Conservation (phyloP, 2,329 filamentous ascomycete genomes). For the Colletotrichum zoysiae region DNA sequence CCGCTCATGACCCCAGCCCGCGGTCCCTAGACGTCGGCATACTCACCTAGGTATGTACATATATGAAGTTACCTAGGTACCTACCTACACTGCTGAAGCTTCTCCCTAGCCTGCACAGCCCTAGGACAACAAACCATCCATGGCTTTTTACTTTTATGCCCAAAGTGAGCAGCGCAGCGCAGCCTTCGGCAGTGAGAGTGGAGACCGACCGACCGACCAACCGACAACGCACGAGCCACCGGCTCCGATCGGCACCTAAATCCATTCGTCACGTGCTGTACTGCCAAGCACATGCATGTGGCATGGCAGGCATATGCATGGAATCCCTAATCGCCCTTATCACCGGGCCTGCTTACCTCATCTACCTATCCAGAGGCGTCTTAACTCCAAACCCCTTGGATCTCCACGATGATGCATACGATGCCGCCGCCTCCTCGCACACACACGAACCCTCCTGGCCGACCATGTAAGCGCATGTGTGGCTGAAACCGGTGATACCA, state of each 20-base stretch:
- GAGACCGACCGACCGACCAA: background rate
- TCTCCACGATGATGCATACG: background rate
- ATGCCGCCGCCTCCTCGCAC: background rate
- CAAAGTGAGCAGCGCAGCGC: too few relatives aligned
- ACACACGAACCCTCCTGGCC: background rate
- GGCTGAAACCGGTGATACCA: background rate
- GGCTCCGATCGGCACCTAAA: background rate
- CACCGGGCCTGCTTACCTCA: constrained; percentile 5
- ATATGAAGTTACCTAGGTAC: too few relatives aligned
- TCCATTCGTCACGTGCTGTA: background rate
- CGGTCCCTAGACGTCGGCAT: constrained; percentile 26
- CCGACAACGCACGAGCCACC: background rate
- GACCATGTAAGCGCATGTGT: background rate
- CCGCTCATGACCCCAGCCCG: background rate
- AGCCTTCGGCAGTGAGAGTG: background rate
- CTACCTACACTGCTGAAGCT: constrained; percentile 13
- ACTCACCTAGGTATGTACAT: too few relatives aligned
- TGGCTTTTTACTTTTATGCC: too few relatives aligned
- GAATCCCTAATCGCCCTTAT: background rate
- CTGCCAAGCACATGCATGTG: too few relatives aligned
- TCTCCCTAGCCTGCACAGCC: constrained; percentile 31
- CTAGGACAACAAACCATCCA: constrained; percentile 1
- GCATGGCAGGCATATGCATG: too few relatives aligned
- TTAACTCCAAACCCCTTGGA: background rate
- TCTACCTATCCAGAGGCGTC: background rate